These are phyloP conservation scores for Waitea zeae DNA, from an alignment of 1,284 basidiomycete genomes.

Conservation along the genomic window DNA sequence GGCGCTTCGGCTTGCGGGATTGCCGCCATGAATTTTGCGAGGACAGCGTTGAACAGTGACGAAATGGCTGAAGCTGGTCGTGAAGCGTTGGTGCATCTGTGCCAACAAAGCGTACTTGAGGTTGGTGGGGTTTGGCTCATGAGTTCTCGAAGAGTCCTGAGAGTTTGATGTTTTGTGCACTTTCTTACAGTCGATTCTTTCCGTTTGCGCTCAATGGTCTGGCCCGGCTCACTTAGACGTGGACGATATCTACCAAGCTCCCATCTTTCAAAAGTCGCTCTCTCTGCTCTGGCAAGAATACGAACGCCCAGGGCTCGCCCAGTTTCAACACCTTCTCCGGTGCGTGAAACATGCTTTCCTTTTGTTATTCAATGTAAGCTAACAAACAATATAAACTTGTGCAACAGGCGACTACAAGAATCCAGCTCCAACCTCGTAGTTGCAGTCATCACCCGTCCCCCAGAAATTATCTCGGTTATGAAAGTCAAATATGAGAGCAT, in stretches of 20 bases:
- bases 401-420: too few species aligned
- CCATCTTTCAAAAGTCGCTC: conserved; percentile 20
- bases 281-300: conserved; percentile 19
- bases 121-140: too few species aligned
- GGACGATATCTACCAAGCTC: conserved; percentile 20
- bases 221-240: conserved; percentile 34
- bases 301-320: conserved; percentile 16
- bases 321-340: conserved; percentile 26
- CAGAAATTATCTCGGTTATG: conserved; percentile 43
- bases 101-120: too few species aligned
- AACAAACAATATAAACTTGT: background rate
- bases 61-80: too few species aligned
- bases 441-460: conserved; percentile 43
- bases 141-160: too few species aligned
- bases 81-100: too few species aligned
- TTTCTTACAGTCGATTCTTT: too few species aligned
- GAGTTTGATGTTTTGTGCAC: too few species aligned
- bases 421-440: too few species aligned
- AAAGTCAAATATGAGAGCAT: too few species aligned
- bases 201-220: conserved; percentile 36
- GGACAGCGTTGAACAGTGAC: too few species aligned
- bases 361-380: conserved; percentile 9
- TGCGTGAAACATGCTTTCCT: too few species aligned
- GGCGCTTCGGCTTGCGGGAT: conserved; percentile 40
- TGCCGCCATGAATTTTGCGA: conserved; percentile 42